Evolutionary conservation across 495 filamentous ascomycete species (phyloP).

Genomic region (Lepraria neglecta): DNA sequence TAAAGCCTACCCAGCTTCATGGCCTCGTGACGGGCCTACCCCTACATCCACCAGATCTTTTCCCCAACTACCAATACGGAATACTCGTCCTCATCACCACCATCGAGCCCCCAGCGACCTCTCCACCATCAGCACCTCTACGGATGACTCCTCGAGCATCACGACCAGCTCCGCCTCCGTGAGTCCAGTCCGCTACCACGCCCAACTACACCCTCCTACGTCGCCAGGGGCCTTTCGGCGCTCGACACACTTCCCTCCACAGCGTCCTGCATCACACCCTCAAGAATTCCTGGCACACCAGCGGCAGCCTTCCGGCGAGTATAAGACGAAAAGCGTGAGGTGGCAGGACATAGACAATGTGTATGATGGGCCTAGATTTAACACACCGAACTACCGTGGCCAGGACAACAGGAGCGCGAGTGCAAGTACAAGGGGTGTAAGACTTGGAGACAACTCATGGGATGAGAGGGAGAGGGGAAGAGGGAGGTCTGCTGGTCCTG

Average conservation of each 20-base stretch:
- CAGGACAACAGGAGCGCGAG: constrained; percentile 1
- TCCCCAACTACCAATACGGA: background rate
- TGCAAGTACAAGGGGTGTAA: background rate
- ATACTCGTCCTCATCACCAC: constrained; percentile 13
- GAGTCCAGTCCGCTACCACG: constrained; percentile 23
- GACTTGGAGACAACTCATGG: background rate
- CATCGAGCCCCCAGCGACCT: constrained; percentile 18
- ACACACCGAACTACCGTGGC: constrained; percentile 7
- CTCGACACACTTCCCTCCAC: constrained; percentile 7
- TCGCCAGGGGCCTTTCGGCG: constrained; percentile 7
- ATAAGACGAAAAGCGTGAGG: constrained; percentile 10
- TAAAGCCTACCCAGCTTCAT: constrained; percentile 5
- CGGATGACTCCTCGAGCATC: constrained; percentile 21
- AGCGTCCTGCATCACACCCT: constrained; percentile 10
- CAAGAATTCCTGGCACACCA: constrained; percentile 5
- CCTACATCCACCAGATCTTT: background rate
- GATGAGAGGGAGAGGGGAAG: constrained; percentile 14
- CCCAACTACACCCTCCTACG: constrained; percentile 9
- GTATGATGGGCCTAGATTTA: constrained; percentile 7
- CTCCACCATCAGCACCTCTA: constrained; percentile 22
- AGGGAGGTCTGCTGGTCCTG: constrained; percentile 9
- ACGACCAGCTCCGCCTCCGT: constrained; percentile 19
- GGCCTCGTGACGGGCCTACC: constrained; percentile 8
- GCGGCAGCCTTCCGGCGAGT: constrained; percentile 6
- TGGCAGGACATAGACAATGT: constrained; percentile 17